These are phyloP conservation scores for Oehlia diaphana DNA, from an alignment of 192 early-diverging fungal genomes.

Conservation along the genomic window DNA sequence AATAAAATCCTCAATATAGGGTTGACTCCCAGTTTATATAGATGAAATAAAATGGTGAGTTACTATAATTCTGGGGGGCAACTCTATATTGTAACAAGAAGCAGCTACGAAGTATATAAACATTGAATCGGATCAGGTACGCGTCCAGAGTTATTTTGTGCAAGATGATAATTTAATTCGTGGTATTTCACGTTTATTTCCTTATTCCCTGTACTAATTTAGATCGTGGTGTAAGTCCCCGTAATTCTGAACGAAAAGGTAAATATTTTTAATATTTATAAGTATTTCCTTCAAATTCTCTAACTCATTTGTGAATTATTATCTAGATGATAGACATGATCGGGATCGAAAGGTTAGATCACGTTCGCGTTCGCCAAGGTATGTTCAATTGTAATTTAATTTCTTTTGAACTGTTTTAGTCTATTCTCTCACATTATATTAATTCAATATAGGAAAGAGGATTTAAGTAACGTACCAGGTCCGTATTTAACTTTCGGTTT, in stretches of 20 bases:
- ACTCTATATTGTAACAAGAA: constrained; percentile 3
- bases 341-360: constrained; percentile 16
- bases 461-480: background rate
- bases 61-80: background rate
- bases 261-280: background rate
- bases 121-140: constrained; percentile 1
- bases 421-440: background rate
- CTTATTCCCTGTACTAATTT: background rate
- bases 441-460: constrained; percentile 14
- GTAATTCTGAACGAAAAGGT: constrained; percentile 20
- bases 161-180: constrained; percentile 10
- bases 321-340: constrained; percentile 18
- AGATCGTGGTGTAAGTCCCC: constrained; percentile 24
- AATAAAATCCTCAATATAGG: background rate
- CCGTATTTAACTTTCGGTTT: too few species aligned
- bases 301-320: background rate
- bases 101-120: background rate
- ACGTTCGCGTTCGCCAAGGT: constrained; percentile 17
- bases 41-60: background rate
- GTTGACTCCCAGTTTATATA: background rate
- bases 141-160: background rate
- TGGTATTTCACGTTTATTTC: constrained; percentile 23
- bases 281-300: background rate
- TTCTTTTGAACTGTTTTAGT: background rate
- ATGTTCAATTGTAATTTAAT: background rate